A percentile compares a stretch with the other conserved stretches of the same genome.
phyloP scores from a whole-genome alignment of 1,284 basidiomycete genomes.

The Phellinidium pouzarii region DNA sequence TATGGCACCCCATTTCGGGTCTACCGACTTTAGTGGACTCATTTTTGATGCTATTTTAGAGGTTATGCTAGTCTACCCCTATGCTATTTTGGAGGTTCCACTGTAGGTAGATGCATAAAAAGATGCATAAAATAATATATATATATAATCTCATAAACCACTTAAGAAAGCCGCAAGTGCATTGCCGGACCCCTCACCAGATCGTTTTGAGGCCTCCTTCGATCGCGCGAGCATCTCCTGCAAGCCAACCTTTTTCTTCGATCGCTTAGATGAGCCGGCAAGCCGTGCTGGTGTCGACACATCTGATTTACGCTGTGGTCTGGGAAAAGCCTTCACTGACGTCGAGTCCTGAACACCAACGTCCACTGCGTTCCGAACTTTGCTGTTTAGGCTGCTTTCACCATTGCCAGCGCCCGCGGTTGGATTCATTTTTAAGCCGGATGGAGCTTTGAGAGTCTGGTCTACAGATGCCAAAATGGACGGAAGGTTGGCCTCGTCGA shows the following conservation, averaged over 20 bases:
- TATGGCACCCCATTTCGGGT: too few relatives aligned
- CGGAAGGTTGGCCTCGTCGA: too few relatives aligned
- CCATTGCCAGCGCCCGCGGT: neutral
- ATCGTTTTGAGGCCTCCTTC: conserved; percentile 38
- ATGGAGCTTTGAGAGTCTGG: too few relatives aligned
- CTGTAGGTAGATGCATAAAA: too few relatives aligned
- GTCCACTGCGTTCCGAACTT: neutral
- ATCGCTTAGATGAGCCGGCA: conserved; percentile 20
- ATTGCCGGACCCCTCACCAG: conserved; percentile 24
- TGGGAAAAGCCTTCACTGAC: neutral
- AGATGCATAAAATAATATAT: neutral
- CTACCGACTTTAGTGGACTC: too few relatives aligned
- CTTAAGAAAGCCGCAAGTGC: conserved; percentile 54
- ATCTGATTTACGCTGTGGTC: neutral
- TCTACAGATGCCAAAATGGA: neutral
- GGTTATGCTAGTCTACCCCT: too few relatives aligned
- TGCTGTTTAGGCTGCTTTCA: neutral
- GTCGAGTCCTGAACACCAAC: neutral
- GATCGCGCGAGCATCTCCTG: conserved; percentile 58
- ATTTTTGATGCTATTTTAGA: too few relatives aligned
- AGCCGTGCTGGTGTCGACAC: neutral
- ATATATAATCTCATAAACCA: conserved; percentile 30
- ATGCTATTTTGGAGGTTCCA: too few relatives aligned
- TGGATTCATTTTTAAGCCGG: neutral
- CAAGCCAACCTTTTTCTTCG: conserved; percentile 43